phyloP scores from a whole-genome alignment of 1,284 basidiomycete species.

The Trametes polyzona region DNA sequence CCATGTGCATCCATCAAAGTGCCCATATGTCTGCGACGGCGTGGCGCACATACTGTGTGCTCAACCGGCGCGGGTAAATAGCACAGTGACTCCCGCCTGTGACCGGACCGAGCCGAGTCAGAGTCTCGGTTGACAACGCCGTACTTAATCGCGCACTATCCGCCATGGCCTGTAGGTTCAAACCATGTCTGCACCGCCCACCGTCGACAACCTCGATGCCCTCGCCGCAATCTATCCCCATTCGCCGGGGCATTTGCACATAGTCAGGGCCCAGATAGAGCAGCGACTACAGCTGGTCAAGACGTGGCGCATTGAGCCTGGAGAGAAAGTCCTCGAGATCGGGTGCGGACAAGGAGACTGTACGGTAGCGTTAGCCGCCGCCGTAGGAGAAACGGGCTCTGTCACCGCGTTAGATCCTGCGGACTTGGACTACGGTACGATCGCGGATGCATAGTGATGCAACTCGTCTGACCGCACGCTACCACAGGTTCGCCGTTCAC shows the following conservation, averaged over 20 bases:
- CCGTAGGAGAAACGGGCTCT: constrained; percentile 41
- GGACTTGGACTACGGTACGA: constrained; percentile 43
- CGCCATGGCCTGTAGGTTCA: background rate
- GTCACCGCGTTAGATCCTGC: constrained; percentile 48
- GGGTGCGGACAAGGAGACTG: constrained; percentile 51
- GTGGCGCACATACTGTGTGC: background rate
- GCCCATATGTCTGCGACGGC: too few relatives aligned
- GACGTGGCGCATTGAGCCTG: constrained; percentile 38
- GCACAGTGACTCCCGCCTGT: background rate
- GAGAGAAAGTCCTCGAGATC: constrained; percentile 42
- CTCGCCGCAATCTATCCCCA: constrained; percentile 27
- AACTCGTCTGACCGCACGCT: background rate
- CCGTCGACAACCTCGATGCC: constrained; percentile 16
- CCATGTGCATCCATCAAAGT: background rate
- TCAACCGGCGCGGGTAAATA: too few relatives aligned
- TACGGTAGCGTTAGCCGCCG: constrained; percentile 42
- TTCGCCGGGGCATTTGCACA: constrained; percentile 9
- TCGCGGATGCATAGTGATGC: background rate
- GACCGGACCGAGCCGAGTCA: background rate
- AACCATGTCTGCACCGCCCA: constrained; percentile 7
- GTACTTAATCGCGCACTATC: too few relatives aligned
- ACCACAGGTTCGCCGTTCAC: constrained; percentile 42
- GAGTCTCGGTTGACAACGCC: background rate
- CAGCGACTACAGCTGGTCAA: constrained; percentile 42
- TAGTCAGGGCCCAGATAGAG: constrained; percentile 35